Base-by-base conservation (phyloP, 805 yeast genomes). In the Myxozyma geophila region DNA sequence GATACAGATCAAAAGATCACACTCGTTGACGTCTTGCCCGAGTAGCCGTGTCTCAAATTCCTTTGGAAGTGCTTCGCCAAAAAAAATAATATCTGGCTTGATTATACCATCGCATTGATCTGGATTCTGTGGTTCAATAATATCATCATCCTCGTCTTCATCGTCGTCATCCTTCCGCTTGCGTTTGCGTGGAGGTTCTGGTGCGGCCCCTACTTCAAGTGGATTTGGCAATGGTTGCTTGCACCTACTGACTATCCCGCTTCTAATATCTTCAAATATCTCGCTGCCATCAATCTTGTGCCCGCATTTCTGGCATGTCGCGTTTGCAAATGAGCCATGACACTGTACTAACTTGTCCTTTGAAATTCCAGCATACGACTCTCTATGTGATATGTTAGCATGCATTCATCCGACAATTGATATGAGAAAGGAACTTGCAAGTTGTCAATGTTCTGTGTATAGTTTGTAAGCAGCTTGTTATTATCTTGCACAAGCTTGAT, bases 31-130 rank as follows among this genome's bases (percentile, higher is more conserved):
- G 73, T 92, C 97, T 49, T 81, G 80, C 36, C 87, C 82, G 12
- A 76, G 62, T 13, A 79, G 71, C 37, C 79, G 74, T 52, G 82
- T 81, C 70, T 90, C 92, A 72, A 87, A 92, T 54, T 80, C 75
- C 13, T 80, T 79, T 0, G 97, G 97, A 62, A 92, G 78, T 15
- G 86, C 84, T 74, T 92, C 97, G 15, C 96, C 96, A 70, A 92
- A 92, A 72, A 92, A 92, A 0, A 96, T 91, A 65, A 92, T 92
- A 73, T 92, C 96, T 0, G 98, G 98, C 74, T 92, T 92, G 83
- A 90, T 81, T 2, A 91, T 93, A 15, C 97, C 97, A 82, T 70
- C 84, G 49, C 69, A 70, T 10, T 65, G 50, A 2, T 63, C 71
- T 17, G 70, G 70, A 4, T 69, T 72, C 15, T 67, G 72, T 9